A percentile compares a stretch with the other conserved stretches of the same genome.
Conservation (phyloP, 768 basidiomycete species). For the Guyanaporus albipodus region DNA sequence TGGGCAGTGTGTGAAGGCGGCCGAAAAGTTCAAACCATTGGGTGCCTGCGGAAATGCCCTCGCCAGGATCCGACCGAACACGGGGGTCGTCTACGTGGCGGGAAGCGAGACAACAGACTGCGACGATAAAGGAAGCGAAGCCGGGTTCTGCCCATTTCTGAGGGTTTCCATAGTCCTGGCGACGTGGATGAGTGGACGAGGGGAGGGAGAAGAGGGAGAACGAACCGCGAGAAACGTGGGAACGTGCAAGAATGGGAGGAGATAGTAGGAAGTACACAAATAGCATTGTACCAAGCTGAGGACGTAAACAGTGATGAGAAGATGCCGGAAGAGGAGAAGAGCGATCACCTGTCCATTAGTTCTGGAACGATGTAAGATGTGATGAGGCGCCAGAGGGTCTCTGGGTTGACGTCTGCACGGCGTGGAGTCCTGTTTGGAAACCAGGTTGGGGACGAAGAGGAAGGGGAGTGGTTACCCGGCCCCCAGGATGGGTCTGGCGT, state of each 20-base stretch:
- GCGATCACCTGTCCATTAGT: slow-evolving; percentile 83
- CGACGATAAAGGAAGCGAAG: slow-evolving; percentile 91
- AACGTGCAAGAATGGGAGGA: slow-evolving; percentile 89
- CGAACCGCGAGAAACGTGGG: slow-evolving; percentile 79
- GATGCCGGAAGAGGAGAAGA: slow-evolving; percentile 9
- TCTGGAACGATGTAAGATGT: slow-evolving; percentile 85
- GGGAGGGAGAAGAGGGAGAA: slow-evolving; percentile 13
- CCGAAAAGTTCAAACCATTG: slow-evolving; percentile 90
- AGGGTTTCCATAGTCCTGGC: slow-evolving; percentile 87
- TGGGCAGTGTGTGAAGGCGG: slow-evolving; percentile 82
- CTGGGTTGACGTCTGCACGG: slow-evolving; percentile 79
- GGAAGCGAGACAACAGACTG: slow-evolving; percentile 86
- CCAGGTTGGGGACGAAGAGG: slow-evolving; percentile 50
- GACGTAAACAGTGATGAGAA: slow-evolving; percentile 13
- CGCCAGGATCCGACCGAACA: slow-evolving; percentile 75
- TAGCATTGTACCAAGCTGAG: slow-evolving; percentile 75
- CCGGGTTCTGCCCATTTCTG: slow-evolving; percentile 95
- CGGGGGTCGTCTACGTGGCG: slow-evolving; percentile 91
- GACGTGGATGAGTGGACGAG: slow-evolving; percentile 15
- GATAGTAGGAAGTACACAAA: slow-evolving; percentile 89
- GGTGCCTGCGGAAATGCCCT: slow-evolving; percentile 85
- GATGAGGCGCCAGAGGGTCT: slow-evolving; percentile 81
- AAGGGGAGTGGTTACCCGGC: slow-evolving; percentile 30
- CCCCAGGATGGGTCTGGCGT: slow-evolving; percentile 27
- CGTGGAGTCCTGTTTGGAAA: slow-evolving; percentile 80